Conservation (phyloP, 192 early-diverging fungal species). For the Lunasporangiospora selenospora region DNA sequence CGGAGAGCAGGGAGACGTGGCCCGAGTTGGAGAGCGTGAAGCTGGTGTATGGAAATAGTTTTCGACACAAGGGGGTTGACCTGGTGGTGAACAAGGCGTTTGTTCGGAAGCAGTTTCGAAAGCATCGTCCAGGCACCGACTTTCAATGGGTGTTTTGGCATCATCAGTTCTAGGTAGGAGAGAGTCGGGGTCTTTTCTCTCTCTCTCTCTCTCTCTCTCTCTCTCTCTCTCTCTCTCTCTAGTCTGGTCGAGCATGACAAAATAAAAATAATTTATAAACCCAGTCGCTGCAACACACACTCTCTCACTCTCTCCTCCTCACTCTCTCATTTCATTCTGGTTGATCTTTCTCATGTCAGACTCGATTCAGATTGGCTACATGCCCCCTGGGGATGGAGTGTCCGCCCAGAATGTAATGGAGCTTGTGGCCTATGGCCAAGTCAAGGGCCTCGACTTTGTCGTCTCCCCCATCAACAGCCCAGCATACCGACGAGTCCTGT, state of each 20-base stretch:
- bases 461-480: constrained; percentile 59
- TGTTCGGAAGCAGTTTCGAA: constrained; percentile 1
- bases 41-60: constrained; percentile 11
- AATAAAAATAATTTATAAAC: too few species aligned
- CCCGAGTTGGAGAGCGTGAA: constrained; percentile 14
- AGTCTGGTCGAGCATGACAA: too few species aligned
- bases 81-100: neutral
- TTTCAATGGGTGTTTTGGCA: constrained; percentile 16
- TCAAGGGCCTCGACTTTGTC: constrained; percentile 57
- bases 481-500: constrained; percentile 53
- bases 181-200: too few species aligned
- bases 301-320: too few species aligned
- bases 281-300: too few species aligned
- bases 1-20: neutral
- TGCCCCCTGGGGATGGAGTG: constrained; percentile 22
- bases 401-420: constrained; percentile 23
- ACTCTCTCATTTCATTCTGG: too few species aligned
- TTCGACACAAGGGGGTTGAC: neutral
- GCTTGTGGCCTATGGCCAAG: constrained; percentile 27
- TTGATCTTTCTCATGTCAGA: too few species aligned
- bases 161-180: neutral
- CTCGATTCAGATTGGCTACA: constrained; percentile 32
- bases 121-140: constrained; percentile 21
- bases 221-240: too few species aligned
- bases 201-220: too few species aligned